Conservation (phyloP, 2,329 filamentous ascomycete species). For the Aureobasidium sp. region DNA sequence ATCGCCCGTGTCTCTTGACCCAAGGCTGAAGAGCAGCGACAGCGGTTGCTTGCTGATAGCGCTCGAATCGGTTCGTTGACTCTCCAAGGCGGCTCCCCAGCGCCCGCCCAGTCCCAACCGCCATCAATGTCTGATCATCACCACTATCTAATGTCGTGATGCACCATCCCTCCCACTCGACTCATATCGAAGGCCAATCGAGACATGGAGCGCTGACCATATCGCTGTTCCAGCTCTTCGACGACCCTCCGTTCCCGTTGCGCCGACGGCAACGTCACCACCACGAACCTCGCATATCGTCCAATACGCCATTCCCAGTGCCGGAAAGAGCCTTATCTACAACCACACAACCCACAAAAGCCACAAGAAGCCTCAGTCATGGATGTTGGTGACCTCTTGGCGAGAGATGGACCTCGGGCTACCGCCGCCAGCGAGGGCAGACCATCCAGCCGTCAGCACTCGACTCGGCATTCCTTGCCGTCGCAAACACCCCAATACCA, state of each 20-base stretch:
- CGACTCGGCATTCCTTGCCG: constrained; percentile 22
- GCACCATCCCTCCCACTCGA: neutral
- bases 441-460: constrained; percentile 27
- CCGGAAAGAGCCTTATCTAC: neutral
- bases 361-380: constrained; percentile 17
- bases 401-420: constrained; percentile 16
- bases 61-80: constrained; percentile 6
- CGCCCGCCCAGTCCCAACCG: constrained; percentile 8
- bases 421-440: constrained; percentile 18
- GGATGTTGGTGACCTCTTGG: constrained; percentile 30
- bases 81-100: constrained; percentile 6
- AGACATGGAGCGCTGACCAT: constrained; percentile 6
- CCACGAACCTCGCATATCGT: constrained; percentile 11
- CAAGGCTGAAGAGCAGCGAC: neutral
- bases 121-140: constrained; percentile 10
- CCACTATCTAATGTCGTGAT: neutral
- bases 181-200: neutral
- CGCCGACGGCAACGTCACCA: constrained; percentile 23
- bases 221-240: neutral
- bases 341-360: neutral
- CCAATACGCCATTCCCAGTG: constrained; percentile 2
- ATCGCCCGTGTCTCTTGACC: neutral
- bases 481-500: constrained; percentile 13
- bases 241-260: constrained; percentile 16
- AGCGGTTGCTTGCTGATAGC: neutral